These are phyloP conservation scores for Yamadazyma sp. DNA, from an alignment of 1,139 yeast species.

Conservation along the genomic window DNA sequence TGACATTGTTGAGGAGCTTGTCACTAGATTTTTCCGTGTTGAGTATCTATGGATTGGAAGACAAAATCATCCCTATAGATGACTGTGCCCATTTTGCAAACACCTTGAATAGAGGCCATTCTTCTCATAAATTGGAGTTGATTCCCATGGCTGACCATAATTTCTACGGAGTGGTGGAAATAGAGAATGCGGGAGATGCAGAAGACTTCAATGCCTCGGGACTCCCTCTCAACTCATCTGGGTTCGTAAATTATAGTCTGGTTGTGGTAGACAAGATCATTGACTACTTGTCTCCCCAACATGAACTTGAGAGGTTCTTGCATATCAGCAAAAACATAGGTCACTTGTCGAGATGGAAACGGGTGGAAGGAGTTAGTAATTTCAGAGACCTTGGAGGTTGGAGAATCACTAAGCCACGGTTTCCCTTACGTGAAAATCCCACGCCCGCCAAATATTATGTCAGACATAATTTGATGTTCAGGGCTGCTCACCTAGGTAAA, in stretches of 20 bases:
- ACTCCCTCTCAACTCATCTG: slow-evolving; percentile 45
- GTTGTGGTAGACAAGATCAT: slow-evolving; percentile 53
- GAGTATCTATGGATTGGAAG: slow-evolving; percentile 71
- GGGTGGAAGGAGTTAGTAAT: slow-evolving; percentile 66
- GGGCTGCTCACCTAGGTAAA: slow-evolving; percentile 62
- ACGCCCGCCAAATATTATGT: slow-evolving; percentile 36
- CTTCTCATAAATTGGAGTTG: slow-evolving; percentile 54
- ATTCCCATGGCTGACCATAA: slow-evolving; percentile 79
- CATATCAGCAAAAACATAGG: slow-evolving; percentile 37
- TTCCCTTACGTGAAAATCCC: slow-evolving; percentile 13
- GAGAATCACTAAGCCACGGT: slow-evolving; percentile 38
- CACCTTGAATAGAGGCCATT: slow-evolving; percentile 49
- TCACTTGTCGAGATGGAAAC: slow-evolving; percentile 53
- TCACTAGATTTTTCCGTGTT: slow-evolving; percentile 53
- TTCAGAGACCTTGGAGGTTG: slow-evolving; percentile 86
- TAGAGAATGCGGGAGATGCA: slow-evolving; percentile 28
- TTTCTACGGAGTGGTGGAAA: slow-evolving; percentile 54
- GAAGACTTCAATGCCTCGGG: slow-evolving; percentile 35
- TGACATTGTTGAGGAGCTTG: slow-evolving; percentile 41
- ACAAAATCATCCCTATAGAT: slow-evolving; percentile 60
- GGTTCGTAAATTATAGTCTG: slow-evolving; percentile 55
- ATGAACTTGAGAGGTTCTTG: slow-evolving; percentile 54
- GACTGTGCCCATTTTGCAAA: slow-evolving; percentile 65
- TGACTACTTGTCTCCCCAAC: slow-evolving; percentile 51
- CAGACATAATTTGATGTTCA: slow-evolving; percentile 54